Evolutionary conservation across 176 grass and related monocot species (phyloP), one percentile per base, ranked within the genome.

Genomic region (Avena atlantica): DNA sequence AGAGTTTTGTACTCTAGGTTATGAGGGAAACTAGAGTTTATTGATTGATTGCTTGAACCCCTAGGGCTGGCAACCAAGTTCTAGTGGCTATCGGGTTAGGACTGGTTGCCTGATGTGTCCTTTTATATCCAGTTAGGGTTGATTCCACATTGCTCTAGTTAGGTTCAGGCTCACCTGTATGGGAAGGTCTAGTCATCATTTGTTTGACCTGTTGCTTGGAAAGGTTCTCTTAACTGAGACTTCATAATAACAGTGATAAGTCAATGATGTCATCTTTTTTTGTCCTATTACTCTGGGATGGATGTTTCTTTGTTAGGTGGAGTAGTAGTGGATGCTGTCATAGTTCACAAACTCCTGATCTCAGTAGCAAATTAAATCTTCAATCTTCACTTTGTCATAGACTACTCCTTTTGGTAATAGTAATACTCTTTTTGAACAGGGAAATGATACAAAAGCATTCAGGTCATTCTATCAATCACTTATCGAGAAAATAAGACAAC

Each of bases 391-490:
- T 72, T 60, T 83, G 85, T 25, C 61, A 55, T 60, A 50, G 36
- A 55, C 68, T 87, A 53, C 67, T 87, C 69, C 48, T 77, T 73
- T 9, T 19, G 90, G 27, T 88, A 69, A 81, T 74, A 16, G 60
- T 65, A 29, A 0, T 37, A 79, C 65, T 90, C 29, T 89, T 70
- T 74, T 91, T 88, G 61, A 69, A 70, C 89, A 96, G 97, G 90
- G 44, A 69, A 94, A 89, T 87, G 97, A 99, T 85, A 71, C 92
- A 68, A 99, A 94, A 78, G 83, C 92, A 79, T 78, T 99, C 77
- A 96, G 81, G 81, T 90, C 94, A 64, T 99, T 94, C 77, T 99
- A 99, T 67, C 94, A 96, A 88, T 89, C 83, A 11, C 88, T 99
- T 78, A 86, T 99, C 29, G 94, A 96, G 86, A 94, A 96, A 91